A percentile compares a stretch with the other conserved stretches of the same genome.
These are phyloP conservation scores for Solanum pinnatisectum DNA, from an alignment of 257 asterid species.

Conservation along the genomic window DNA sequence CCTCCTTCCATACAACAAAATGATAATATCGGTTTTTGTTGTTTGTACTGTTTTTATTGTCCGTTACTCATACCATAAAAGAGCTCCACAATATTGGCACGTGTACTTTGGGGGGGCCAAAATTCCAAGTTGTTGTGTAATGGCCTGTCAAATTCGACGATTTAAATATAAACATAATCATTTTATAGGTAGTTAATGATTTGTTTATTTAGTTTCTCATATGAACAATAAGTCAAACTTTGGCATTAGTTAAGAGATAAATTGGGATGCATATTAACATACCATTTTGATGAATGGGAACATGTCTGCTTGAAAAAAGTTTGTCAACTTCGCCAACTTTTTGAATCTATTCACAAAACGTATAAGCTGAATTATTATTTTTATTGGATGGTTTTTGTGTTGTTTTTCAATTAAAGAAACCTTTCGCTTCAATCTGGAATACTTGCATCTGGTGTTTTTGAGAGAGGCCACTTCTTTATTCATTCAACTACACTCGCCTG, in stretches of 20 bases:
- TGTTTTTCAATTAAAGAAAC: neutral
- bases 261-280: neutral
- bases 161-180: neutral
- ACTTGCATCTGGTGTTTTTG: neutral
- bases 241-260: neutral
- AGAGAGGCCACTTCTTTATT: neutral
- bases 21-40: neutral
- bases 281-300: neutral
- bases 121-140: neutral
- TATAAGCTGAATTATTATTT: neutral
- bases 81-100: neutral
- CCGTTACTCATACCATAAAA: neutral
- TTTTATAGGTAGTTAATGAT: neutral
- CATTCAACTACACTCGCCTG: neutral
- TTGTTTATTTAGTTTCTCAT: neutral
- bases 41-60: neutral
- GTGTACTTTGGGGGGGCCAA: neutral
- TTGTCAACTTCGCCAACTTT: neutral
- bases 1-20: neutral
- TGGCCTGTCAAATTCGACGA: neutral
- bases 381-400: neutral
- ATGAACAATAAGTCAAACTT: neutral
- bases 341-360: neutral
- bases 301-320: neutral
- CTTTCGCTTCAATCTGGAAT: neutral